phyloP scores from a whole-genome alignment of 352 stramenopile genomes.

The Globisporangium echinulatum region DNA sequence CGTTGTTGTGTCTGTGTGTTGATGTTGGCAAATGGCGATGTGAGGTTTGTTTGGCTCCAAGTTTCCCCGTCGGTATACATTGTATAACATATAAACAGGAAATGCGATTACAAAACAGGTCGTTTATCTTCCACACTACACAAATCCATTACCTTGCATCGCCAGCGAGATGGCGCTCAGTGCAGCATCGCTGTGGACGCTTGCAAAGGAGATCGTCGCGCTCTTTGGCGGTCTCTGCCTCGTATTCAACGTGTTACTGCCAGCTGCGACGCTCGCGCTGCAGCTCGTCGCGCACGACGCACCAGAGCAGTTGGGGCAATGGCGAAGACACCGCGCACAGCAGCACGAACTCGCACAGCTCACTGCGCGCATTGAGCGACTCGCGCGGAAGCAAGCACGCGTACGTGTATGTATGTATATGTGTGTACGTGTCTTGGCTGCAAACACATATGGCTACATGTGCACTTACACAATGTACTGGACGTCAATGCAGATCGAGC shows the following conservation, averaged over 20 bases:
- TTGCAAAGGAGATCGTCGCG: constrained; percentile 33
- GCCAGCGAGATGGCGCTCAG: neutral
- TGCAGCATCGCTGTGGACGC: constrained; percentile 2
- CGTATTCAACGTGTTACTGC: constrained; percentile 35
- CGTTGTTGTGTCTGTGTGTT: neutral
- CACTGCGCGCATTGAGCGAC: constrained; percentile 24
- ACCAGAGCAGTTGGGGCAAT: constrained; percentile 29
- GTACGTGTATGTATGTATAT: neutral
- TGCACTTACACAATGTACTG: no score
- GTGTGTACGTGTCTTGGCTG: neutral
- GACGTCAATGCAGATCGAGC: no score
- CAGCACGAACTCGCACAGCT: constrained; percentile 36
- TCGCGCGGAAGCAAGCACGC: neutral
- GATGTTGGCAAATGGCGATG: no score
- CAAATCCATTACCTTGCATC: no score
- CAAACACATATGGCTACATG: neutral
- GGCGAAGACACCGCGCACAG: constrained; percentile 29
- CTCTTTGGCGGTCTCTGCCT: constrained; percentile 40
- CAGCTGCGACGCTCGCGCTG: constrained; percentile 19
- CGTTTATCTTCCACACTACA: neutral
- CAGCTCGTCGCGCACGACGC: constrained; percentile 24
- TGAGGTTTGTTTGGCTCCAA: no score
- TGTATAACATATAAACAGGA: no score
- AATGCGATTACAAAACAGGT: no score
- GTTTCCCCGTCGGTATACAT: no score